Base-by-base conservation (phyloP, 164 flowering plant genomes). In the Stephania japonica region DNA sequence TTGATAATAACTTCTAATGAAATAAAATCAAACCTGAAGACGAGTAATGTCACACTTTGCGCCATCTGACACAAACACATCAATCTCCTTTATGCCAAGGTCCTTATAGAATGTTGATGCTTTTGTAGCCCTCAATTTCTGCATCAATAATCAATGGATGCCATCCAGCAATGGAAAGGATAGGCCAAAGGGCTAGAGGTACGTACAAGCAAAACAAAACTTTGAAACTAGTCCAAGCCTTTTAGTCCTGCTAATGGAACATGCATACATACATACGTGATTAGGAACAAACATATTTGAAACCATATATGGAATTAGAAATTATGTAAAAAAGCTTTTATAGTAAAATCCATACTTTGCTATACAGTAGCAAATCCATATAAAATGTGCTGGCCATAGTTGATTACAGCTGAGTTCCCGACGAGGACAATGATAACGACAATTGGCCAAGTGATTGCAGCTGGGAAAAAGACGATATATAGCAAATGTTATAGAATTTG, bases 31-130 rank as follows among this genome's bases (percentile, higher is more conserved):
- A 80, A 92, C 99, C 98, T 93, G 98, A 77, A 95, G 97, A 62
- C 98, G 94, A 18, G 98, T 89, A 75, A 95, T 93, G 80, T 95
- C 99, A 83, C 96, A 87, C 80, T 95, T 90, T 70, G 99, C 98
- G 63, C 99, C 99, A 87, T 93, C 98, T 32, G 99, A 95, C 25
- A 95, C 94, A 85, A 95, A 95, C 70, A 93, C 86, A 68, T 94
- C 99, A 78, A 80, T 87, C 53, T 84, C 90, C 56, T 83, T 89
- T 66, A 95, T 88, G 68, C 90, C 97, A 76, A n/a, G n/a, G n/a
- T n/a, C n/a, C n/a, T n/a, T n/a, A n/a, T n/a, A n/a, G n/a, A n/a
- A n/a, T n/a, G n/a, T n/a, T n/a, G n/a, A n/a, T n/a, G n/a, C n/a
- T n/a, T n/a, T n/a, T n/a, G n/a, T n/a, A n/a, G n/a, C n/a, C n/a